Evolutionary conservation across 2,329 filamentous ascomycete species (phyloP).

Genomic region (Cytospora paraplurivora): DNA sequence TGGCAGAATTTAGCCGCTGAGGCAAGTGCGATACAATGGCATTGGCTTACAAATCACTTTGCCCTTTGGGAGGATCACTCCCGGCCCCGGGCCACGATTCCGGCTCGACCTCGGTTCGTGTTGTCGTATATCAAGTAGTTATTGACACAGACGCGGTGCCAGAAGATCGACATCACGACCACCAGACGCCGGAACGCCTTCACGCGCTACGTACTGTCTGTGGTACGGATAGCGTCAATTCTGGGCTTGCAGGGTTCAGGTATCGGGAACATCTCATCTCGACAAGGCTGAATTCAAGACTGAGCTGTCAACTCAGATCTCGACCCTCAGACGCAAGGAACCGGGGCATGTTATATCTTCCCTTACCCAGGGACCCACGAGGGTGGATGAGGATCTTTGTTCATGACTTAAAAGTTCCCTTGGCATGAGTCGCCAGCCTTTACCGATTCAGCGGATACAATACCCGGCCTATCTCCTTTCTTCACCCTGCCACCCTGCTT

Average conservation of each 20-base stretch:
- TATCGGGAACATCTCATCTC: constrained; percentile 17
- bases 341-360: constrained; percentile 17
- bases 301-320: constrained; percentile 14
- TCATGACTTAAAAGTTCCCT: constrained; percentile 21
- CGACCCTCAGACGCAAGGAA: constrained; percentile 18
- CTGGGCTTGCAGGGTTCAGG: constrained; percentile 15
- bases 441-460: constrained; percentile 5
- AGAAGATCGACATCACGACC: constrained; percentile 11
- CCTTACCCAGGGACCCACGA: constrained; percentile 30
- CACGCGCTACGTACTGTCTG: constrained; percentile 13
- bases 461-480: constrained; percentile 28
- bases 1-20: constrained; percentile 9
- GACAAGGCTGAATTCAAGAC: constrained; percentile 18
- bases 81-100: not conserved
- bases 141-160: not conserved
- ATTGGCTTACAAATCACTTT: not conserved
- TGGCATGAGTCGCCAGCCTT: constrained; percentile 28
- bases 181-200: constrained; percentile 2
- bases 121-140: no score
- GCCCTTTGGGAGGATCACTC: not conserved
- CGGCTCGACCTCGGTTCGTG: no score
- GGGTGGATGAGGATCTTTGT: constrained; percentile 20
- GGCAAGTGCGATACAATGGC: no score
- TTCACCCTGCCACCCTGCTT: not conserved
- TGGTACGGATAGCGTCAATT: constrained; percentile 13